phyloP scores from a whole-genome alignment of 352 stramenopile species.

The Phytophthora meadii region DNA sequence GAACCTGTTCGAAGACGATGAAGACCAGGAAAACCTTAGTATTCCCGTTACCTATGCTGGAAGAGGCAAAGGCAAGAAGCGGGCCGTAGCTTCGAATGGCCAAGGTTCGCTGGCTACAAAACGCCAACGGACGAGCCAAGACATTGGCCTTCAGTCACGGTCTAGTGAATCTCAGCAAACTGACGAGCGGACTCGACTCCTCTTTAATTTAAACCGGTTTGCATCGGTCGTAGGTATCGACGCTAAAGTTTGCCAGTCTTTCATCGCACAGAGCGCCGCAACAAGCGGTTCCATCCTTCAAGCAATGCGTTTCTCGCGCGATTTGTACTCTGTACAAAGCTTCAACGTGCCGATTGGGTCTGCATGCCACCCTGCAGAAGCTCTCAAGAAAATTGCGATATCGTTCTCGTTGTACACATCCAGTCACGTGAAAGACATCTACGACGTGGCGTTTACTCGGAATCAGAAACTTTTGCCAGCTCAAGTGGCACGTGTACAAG shows the following conservation, averaged over 20 bases:
- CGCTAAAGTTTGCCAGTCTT: slow-evolving; percentile 46
- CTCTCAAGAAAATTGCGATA: slow-evolving; percentile 62
- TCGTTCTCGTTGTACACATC: slow-evolving; percentile 68
- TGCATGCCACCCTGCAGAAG: slow-evolving; percentile 12
- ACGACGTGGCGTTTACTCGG: slow-evolving; percentile 25
- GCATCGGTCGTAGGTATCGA: slow-evolving; percentile 53
- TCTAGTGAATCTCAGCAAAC: slow-evolving; percentile 31
- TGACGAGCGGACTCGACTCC: slow-evolving; percentile 44
- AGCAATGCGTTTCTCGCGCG: slow-evolving; percentile 60
- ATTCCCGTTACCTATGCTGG: background rate
- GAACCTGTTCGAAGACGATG: slow-evolving; percentile 43
- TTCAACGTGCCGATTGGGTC: too few species aligned
- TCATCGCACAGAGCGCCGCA: slow-evolving; percentile 50
- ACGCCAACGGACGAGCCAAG: slow-evolving; percentile 11
- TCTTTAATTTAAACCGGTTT: slow-evolving; percentile 60
- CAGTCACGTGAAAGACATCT: slow-evolving; percentile 62
- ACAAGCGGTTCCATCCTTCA: slow-evolving; percentile 53
- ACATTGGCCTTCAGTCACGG: background rate
- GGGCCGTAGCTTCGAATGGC: slow-evolving; percentile 2
- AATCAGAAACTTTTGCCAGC: slow-evolving; percentile 23
- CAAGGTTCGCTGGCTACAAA: slow-evolving; percentile 3
- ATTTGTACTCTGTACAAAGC: slow-evolving; percentile 52
- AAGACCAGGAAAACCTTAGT: background rate
- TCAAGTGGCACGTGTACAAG: slow-evolving; percentile 53
- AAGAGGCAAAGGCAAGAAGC: slow-evolving; percentile 39